Percentiles rank a stretch among this genome's conserved stretches.
Evolutionary conservation across 768 basidiomycete genomes (phyloP).

Genomic region (Rhizopogon roseolus): DNA sequence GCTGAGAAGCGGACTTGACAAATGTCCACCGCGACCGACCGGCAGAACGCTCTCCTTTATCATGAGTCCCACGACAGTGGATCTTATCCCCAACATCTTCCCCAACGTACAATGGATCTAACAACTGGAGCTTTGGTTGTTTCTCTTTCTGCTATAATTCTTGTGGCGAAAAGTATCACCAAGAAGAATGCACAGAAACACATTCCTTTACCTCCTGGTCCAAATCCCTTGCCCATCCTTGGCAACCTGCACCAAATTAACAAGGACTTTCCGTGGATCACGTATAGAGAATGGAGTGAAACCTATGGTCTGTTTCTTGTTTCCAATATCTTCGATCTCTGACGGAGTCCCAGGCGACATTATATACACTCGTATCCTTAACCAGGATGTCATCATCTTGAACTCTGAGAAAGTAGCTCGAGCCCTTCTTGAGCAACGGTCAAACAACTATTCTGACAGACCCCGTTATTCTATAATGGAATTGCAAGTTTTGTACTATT

Average conservation of each 20-base stretch:
- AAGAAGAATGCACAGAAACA: neutral
- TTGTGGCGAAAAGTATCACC: neutral
- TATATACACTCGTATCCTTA: conserved; percentile 33
- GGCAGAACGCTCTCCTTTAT: too few species aligned
- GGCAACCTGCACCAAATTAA: conserved; percentile 44
- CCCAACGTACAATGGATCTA: too few species aligned
- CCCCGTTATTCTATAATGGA: conserved; percentile 32
- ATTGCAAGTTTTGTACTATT: conserved; percentile 21
- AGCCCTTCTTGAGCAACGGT: conserved; percentile 41
- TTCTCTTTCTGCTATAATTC: neutral
- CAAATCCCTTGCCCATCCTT: conserved; percentile 38
- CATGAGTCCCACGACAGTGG: too few species aligned
- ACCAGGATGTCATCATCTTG: conserved; percentile 38
- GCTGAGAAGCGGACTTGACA: too few species aligned
- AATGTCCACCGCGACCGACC: too few species aligned
- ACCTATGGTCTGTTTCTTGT: conserved; percentile 14
- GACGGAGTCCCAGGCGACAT: conserved; percentile 31
- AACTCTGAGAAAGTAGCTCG: conserved; percentile 33
- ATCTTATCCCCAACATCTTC: too few species aligned
- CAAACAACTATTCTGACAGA: conserved; percentile 36
- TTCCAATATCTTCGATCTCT: neutral
- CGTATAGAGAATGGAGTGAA: conserved; percentile 19
- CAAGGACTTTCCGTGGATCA: conserved; percentile 23
- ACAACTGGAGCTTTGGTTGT: too few species aligned
- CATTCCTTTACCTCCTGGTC: conserved; percentile 45